Base-by-base conservation (phyloP, 1,284 basidiomycete species). In the Ustilago shanxiensis region DNA sequence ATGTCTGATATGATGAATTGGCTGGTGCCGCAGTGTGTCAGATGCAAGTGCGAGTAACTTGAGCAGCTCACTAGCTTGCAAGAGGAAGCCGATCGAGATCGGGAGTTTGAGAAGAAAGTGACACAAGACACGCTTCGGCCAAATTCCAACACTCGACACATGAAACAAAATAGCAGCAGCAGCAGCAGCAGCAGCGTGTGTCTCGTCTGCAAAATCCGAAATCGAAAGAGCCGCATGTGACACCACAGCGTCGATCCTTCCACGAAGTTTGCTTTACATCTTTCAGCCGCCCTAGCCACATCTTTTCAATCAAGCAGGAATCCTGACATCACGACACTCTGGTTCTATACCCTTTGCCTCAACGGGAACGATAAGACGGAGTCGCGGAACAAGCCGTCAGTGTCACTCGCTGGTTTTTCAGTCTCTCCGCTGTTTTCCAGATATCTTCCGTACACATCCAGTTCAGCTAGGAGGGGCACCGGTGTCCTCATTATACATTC, bases 211-310 rank as follows among this genome's bases (percentile, higher is more conserved):
- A 24, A 20, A 16, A n/a, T n/a, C 16, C 28, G 16, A 22, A 31
- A 24, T 31, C 8, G 50, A 11, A 14, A 39, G 39, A 26, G 26
- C 13, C n/a, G 59, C 59, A 44, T 52, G 59, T 60, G 50, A 61
- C 50, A 53, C 59, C 28, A 47, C 8, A 28, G 37, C 24, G 13
- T 13, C 26, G 50, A 61, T 61, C 37, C 45, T 61, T 37, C 37
- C 35, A 29, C 44, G 14, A 37, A 37, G 35, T 11, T 37, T 37
- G 35, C 35, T 11, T 14, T 16, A 3, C 35, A 3, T 10, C 35
- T 14, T 9, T 13, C n/a, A 45, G 22, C 13, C 44, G 2, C 22
- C 44, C 44, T 20, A 7, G 20, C 44, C n/a, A 45, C 7, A 45
- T 16, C 22, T 16, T 3, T 45, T 5, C 14, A 3, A 14, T 14